Evolutionary conservation across 805 yeast genomes (phyloP).

Genomic region (Pichia rugopelliculosa): DNA sequence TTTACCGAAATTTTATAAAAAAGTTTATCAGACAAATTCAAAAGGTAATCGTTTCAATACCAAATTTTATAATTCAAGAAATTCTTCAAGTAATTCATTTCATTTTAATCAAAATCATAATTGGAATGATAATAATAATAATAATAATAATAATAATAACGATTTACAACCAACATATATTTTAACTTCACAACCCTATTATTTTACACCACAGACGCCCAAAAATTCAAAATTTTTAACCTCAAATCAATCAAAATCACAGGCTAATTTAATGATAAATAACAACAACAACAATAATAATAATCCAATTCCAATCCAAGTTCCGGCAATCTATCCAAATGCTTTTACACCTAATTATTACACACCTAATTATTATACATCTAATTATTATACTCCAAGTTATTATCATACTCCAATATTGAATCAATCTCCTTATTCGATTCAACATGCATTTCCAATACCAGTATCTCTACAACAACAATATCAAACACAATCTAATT

Average conservation of each 20-base stretch:
- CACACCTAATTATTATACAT: too few relatives aligned
- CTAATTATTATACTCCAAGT: neutral
- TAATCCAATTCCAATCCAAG: neutral
- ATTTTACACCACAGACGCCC: neutral
- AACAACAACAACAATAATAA: neutral
- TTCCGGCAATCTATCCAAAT: neutral
- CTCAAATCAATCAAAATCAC: neutral
- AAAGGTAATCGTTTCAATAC: neutral
- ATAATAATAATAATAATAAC: neutral
- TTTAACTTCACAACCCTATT: conserved; percentile 8
- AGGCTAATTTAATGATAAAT: neutral
- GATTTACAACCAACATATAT: conserved; percentile 1
- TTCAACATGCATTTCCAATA: neutral
- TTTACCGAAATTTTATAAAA: neutral
- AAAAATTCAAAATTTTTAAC: neutral
- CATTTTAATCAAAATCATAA: neutral
- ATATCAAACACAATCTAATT: neutral
- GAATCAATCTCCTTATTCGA: neutral
- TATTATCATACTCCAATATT: neutral
- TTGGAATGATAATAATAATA: neutral
- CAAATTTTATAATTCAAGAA: neutral
- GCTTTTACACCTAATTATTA: neutral
- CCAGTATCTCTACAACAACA: neutral
- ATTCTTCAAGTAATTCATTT: neutral
- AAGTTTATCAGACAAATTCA: neutral